Percentiles rank a stretch among this genome's conserved stretches.
These are phyloP conservation scores for Calonectria pseudoreteaudii DNA, from an alignment of 2,329 filamentous ascomycete species.

Conservation along the genomic window DNA sequence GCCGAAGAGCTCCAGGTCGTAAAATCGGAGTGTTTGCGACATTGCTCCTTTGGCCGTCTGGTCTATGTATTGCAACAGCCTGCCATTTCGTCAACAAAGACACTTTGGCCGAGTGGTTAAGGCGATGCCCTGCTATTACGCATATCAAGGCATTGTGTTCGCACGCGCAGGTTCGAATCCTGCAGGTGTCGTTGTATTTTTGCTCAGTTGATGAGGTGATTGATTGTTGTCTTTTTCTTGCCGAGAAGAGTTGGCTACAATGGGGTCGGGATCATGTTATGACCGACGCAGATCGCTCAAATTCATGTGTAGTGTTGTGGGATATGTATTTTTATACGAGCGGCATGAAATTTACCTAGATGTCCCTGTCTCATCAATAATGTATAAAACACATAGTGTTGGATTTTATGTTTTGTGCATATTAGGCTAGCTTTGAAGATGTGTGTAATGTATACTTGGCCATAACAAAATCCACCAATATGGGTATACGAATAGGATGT, in stretches of 20 bases:
- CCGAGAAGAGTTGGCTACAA: too few relatives aligned
- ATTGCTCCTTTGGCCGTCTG: neutral
- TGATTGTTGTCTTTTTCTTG: neutral
- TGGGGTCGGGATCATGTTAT: neutral
- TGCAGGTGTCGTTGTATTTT: conserved; percentile 19
- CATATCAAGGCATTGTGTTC: conserved; percentile 25
- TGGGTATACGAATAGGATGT: neutral
- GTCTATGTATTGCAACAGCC: neutral
- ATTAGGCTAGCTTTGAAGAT: too few relatives aligned
- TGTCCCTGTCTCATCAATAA: neutral
- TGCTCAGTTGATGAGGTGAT: neutral
- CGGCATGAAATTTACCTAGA: neutral
- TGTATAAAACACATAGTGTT: neutral
- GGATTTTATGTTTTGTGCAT: neutral
- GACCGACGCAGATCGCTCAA: neutral
- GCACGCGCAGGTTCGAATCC: conserved; percentile 25
- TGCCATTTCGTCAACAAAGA: neutral
- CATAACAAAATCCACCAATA: neutral
- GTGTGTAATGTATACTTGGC: neutral
- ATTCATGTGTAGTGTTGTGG: neutral
- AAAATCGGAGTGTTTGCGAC: neutral
- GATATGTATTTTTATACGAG: neutral
- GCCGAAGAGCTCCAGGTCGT: neutral
- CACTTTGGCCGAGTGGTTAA: conserved; percentile 26
- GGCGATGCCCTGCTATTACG: conserved; percentile 22